phyloP scores from a whole-genome alignment of 2,329 filamentous ascomycete genomes.

The Aspergillus calidoustus region DNA sequence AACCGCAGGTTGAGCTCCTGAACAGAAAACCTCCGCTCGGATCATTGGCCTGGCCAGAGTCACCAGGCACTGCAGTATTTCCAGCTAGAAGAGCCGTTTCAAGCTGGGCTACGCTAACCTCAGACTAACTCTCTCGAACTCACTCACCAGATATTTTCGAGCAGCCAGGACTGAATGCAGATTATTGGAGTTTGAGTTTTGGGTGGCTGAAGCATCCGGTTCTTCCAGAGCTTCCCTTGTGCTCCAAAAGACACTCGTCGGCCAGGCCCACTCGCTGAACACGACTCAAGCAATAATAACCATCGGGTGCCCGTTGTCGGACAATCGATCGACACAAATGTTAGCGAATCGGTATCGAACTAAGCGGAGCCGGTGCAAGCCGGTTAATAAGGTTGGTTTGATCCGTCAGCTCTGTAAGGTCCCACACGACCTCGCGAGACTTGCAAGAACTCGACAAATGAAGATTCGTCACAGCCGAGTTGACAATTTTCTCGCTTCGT shows the following conservation, averaged over 20 bases:
- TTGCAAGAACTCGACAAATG: constrained; percentile 11
- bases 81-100: not conserved
- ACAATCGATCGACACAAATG: constrained; percentile 3
- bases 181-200: not conserved
- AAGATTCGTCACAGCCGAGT: constrained; percentile 2
- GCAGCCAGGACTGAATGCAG: not conserved
- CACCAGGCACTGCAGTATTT: not conserved
- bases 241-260: not conserved
- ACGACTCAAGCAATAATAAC: not conserved
- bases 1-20: not conserved
- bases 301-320: not conserved
- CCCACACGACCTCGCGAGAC: not conserved
- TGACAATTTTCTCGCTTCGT: constrained; percentile 2
- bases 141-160: not conserved
- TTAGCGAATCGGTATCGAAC: constrained; percentile 3
- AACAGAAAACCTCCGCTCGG: not conserved
- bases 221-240: not conserved
- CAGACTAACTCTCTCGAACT: not conserved
- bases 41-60: not conserved
- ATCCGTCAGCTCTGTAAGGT: constrained; percentile 1
- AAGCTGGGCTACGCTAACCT: constrained; percentile 4
- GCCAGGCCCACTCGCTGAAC: not conserved
- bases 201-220: not conserved
- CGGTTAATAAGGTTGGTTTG: constrained; percentile 10
- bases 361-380: constrained; percentile 6